Evolutionary conservation across 129 eudicot species (phyloP), one percentile per base, ranked within the genome.

Genomic region (Saussurea involucrata): DNA sequence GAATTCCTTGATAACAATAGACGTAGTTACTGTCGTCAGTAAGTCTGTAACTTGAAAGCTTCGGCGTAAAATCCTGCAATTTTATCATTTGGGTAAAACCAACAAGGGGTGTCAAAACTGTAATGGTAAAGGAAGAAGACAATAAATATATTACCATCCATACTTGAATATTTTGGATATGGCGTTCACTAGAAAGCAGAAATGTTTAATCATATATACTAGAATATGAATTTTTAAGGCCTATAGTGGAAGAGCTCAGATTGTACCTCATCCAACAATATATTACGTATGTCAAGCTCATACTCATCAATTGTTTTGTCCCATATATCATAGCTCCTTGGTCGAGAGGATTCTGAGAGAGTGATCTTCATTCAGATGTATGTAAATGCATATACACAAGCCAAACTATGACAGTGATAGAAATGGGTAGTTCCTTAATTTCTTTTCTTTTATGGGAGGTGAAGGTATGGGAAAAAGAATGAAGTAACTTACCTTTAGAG

Each of bases 401-500:
- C 20, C 18, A 21, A 9, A 31, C 12, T 13, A 21, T 2, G 1
- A 36, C 42, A 8, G 8, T 1, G 42, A 36, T 36, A 36, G 42
- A 31, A 1, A 31, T 4, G 4, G 33, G 33, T 31, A 31, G 4
- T 31, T 31, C 33, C 33, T 31, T 31, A 1, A 0, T 31, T 31
- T 31, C 4, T 4, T 3, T 31, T 31, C 4, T 27, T 1, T 27
- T 1, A 3, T 1, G 2, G 33, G 33, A 3, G 33, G 2, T 31
- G 10, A 57, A 69, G 12, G 36, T 1, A 5, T 3, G 46, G 24
- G 53, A 3, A 36, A n/a, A 8, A 7, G 13, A 3, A 18, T 17
- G 46, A 36, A 61, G 70, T 18, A 21, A 74, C 78, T 74, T 74
- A 74, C 78, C 10, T 68, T 61, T 74, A 74, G 70, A 21, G 34